Evolutionary conservation across 176 grass and related monocot genomes (phyloP), one percentile per base, ranked within the genome.

Genomic region (Zizania latifolia): DNA sequence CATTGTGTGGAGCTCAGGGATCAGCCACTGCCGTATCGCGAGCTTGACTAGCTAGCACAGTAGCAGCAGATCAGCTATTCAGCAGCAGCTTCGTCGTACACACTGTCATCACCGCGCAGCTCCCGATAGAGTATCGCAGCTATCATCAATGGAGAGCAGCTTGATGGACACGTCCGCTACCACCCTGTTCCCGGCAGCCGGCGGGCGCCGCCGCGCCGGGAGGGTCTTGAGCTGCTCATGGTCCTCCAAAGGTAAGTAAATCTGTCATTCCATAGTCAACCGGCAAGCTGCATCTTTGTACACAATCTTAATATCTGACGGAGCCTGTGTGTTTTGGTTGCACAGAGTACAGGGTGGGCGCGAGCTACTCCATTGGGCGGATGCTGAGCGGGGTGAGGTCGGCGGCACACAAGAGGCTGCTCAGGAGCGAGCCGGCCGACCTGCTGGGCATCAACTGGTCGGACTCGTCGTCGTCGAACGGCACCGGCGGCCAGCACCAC

Each of bases 321-420:
- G 62, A 27, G 43, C 34, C 72, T 5, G 1, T 15, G 5, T 36
- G 23, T 14, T 30, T 19, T 26, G 11, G 61, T 0, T 28, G 2
- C 16, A 3, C 85, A 87, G 85, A 74, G 67, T 41, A 59, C 60
- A 78, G 75, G 1, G 75, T 69, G 61, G 79, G 75, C 68, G 80
- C 86, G 51, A 68, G 80, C n/a, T 73, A 83, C 68, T 78, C 86
- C 69, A 88, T 83, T 44, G 76, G 75, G 54, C 61, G 69, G 69
- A 79, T 83, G 69, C 62, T 83, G 80, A 74, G 75, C 60, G 80
- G 75, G 53, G 80, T 79, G 68, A 51, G 61, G 80, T 79, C 80
- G 27, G 80, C 74, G 61, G 86, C 86, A 69, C 68, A 75, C 10
- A 74, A 60, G 86, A 88, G 62, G 74, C 75, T 83, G 0, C 79